Evolutionary conservation across 73 alveolate species (phyloP).

Genomic region (Paramecium bursaria): DNA sequence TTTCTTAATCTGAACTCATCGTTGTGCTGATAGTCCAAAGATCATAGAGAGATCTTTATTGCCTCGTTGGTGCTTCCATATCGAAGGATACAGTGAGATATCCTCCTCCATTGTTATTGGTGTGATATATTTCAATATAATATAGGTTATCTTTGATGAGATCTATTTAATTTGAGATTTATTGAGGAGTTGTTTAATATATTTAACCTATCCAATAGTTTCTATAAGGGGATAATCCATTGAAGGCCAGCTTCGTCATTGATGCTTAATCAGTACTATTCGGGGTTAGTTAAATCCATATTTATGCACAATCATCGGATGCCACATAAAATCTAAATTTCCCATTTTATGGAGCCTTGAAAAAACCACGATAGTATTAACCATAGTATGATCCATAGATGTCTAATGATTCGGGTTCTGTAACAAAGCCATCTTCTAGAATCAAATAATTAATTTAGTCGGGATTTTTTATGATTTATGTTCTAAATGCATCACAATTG

Average conservation of each 20-base stretch:
- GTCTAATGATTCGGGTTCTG: slow-evolving; percentile 31
- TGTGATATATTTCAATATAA: slow-evolving; percentile 6
- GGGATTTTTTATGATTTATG: not conserved
- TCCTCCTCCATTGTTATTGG: slow-evolving; percentile 33
- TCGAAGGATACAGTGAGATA: slow-evolving; percentile 21
- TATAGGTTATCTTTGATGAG: not conserved
- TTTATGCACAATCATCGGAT: slow-evolving; percentile 15
- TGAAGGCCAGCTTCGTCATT: not conserved
- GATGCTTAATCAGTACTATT: not conserved
- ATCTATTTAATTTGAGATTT: slow-evolving; percentile 16
- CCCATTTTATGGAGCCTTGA: slow-evolving; percentile 48
- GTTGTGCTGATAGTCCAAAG: not conserved
- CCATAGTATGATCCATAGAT: slow-evolving; percentile 6
- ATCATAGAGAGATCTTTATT: not conserved
- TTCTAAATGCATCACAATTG: slow-evolving; percentile 32
- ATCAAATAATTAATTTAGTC: not conserved
- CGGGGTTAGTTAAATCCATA: not conserved
- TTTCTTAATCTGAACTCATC: slow-evolving; percentile 1
- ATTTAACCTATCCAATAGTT: slow-evolving; percentile 13
- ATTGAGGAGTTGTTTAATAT: not conserved
- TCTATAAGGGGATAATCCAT: slow-evolving; percentile 4
- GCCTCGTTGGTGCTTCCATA: not conserved
- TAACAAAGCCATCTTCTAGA: not conserved
- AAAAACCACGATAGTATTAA: slow-evolving; percentile 3
- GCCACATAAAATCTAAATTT: slow-evolving; percentile 36